Evolutionary conservation across 306 rosid species (phyloP).

Genomic region (Arachis stenosperma): DNA sequence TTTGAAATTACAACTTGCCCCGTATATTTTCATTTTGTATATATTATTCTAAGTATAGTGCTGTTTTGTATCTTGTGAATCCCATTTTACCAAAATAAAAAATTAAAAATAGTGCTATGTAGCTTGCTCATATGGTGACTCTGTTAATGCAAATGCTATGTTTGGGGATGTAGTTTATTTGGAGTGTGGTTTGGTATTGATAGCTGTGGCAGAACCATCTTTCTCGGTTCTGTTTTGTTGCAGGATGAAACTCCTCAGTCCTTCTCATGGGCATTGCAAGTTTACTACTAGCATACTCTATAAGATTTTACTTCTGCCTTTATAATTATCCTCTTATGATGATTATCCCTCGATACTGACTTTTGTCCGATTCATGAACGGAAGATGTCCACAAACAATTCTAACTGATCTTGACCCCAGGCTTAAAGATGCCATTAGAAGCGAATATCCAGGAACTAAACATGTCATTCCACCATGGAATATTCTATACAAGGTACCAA

Average conservation of each 20-base stretch:
- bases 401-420: conserved; percentile 81
- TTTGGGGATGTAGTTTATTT: conserved; percentile 85
- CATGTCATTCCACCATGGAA: conserved; percentile 71
- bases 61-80: too few species aligned
- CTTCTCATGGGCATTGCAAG: conserved; percentile 97
- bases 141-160: conserved; percentile 64
- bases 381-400: conserved; percentile 88
- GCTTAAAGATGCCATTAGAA: conserved; percentile 73
- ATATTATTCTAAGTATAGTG: too few species aligned
- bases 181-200: conserved; percentile 98
- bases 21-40: too few species aligned
- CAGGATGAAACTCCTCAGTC: conserved; percentile 87
- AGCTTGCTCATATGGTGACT: conserved; percentile 82
- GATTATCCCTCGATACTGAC: conserved; percentile 59
- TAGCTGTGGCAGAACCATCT: conserved; percentile 79
- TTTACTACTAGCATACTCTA: conserved; percentile 50
- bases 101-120: too few species aligned
- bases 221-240: conserved; percentile 82
- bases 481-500: conserved; percentile 63
- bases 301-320: conserved; percentile 49
- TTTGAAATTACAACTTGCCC: too few species aligned
- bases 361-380: conserved; percentile 82
- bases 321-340: conserved; percentile 42
- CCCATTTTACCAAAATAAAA: too few species aligned
- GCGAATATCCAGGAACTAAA: conserved; percentile 71